Evolutionary conservation across 768 basidiomycete genomes (phyloP).

Genomic region (Brasilioporus rufonigricans): DNA sequence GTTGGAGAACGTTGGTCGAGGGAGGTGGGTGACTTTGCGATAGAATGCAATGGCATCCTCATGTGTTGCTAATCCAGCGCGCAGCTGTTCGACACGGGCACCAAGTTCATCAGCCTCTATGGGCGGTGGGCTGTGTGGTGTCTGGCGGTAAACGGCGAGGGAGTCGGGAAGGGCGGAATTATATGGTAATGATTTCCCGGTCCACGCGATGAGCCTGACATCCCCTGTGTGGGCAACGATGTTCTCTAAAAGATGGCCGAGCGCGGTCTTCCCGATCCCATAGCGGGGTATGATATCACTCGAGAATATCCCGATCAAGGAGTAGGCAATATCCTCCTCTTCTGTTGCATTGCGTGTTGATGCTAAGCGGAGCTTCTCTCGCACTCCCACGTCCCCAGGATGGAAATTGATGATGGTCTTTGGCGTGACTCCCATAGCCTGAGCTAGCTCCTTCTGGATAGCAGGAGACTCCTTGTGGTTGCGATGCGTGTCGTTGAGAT

Average conservation of each 20-base stretch:
- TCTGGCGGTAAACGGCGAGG: not conserved
- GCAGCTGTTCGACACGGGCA: not conserved
- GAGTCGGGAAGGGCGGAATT: too few species aligned
- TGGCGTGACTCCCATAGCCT: not conserved
- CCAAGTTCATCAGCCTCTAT: not conserved
- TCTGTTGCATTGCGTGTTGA: not conserved
- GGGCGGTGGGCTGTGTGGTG: not conserved
- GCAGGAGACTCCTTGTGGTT: not conserved
- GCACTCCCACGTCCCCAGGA: not conserved
- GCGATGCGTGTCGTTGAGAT: not conserved
- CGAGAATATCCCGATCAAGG: not conserved
- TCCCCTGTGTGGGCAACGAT: not conserved
- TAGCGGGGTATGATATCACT: too few species aligned
- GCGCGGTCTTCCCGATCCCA: too few species aligned
- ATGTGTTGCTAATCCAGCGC: not conserved
- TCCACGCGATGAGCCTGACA: too few species aligned
- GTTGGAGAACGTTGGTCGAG: not conserved
- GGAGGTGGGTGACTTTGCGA: not conserved
- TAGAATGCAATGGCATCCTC: not conserved
- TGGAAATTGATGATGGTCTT: not conserved
- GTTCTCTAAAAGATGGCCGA: not conserved
- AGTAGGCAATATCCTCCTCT: not conserved
- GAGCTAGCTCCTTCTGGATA: not conserved
- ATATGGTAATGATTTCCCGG: too few species aligned
- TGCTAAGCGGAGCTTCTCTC: too few species aligned